Percentiles rank a stretch among this genome's conserved stretches.
phyloP scores from a whole-genome alignment of 1,284 basidiomycete species.

The Microbotryum silenes-acaulis region DNA sequence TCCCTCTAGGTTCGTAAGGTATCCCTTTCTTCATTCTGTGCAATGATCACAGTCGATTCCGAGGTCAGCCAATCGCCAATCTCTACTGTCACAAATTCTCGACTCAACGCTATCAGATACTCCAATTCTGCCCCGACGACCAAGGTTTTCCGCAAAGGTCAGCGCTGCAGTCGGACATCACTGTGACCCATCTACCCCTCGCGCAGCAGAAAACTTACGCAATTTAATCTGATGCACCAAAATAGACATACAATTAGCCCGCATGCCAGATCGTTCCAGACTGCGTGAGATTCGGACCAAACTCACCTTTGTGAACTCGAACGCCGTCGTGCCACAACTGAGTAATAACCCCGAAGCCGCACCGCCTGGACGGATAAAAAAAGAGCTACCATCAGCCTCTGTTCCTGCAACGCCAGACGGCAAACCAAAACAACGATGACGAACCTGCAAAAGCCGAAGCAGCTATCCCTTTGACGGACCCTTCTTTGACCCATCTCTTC shows the following conservation, averaged over 20 bases:
- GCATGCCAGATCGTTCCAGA: slow-evolving; percentile 18
- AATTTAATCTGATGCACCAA: slow-evolving; percentile 19
- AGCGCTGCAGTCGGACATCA: too few relatives aligned
- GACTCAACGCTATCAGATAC: slow-evolving; percentile 65
- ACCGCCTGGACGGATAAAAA: slow-evolving; percentile 8
- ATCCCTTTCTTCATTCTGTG: slow-evolving; percentile 31
- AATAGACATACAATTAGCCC: too few relatives aligned
- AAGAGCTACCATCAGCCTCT: too few relatives aligned
- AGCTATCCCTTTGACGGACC: slow-evolving; percentile 1
- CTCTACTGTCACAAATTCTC: slow-evolving; percentile 22
- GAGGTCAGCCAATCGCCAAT: neutral
- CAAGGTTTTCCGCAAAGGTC: neutral
- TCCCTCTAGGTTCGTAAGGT: slow-evolving; percentile 33
- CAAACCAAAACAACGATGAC: too few relatives aligned
- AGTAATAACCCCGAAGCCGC: slow-evolving; percentile 26
- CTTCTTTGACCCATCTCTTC: neutral
- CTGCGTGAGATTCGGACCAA: too few relatives aligned
- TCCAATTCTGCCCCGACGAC: slow-evolving; percentile 54
- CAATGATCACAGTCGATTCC: neutral
- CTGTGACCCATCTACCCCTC: neutral
- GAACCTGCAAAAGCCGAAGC: slow-evolving; percentile 9
- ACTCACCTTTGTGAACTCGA: slow-evolving; percentile 28
- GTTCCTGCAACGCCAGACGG: too few relatives aligned
- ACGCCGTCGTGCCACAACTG: slow-evolving; percentile 25
- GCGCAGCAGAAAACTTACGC: slow-evolving; percentile 7